Evolutionary conservation across 2,329 filamentous ascomycete genomes (phyloP).

Genomic region (Pseudocercospora fijiensis): DNA sequence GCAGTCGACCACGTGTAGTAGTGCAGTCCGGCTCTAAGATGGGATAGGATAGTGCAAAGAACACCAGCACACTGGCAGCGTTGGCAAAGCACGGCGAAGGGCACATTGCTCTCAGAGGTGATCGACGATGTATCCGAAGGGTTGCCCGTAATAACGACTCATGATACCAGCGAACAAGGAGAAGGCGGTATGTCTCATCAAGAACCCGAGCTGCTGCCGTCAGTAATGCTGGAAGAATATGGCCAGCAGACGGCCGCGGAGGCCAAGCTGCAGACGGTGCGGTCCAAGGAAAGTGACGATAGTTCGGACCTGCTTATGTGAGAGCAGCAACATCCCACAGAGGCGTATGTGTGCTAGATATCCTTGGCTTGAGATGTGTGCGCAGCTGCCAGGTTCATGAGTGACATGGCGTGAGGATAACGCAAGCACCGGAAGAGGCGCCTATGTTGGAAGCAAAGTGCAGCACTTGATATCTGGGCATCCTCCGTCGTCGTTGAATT

Average conservation of each 20-base stretch:
- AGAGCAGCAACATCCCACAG: background rate
- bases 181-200: slow-evolving; percentile 9
- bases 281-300: background rate
- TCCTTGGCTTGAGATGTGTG: background rate
- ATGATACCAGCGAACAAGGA: background rate
- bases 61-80: background rate
- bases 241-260: background rate
- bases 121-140: background rate
- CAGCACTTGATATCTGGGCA: background rate
- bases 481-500: no score
- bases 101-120: background rate
- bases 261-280: background rate
- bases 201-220: background rate
- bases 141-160: background rate
- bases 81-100: background rate
- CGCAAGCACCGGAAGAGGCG: slow-evolving; percentile 13
- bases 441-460: background rate
- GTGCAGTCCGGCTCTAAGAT: background rate
- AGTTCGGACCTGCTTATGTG: background rate
- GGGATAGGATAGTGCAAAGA: background rate
- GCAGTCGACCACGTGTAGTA: background rate
- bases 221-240: background rate
- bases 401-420: slow-evolving; percentile 21
- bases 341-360: background rate
- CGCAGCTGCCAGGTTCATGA: slow-evolving; percentile 2